Conservation (phyloP, 768 basidiomycete species). For the Wakefieldia striispora region DNA sequence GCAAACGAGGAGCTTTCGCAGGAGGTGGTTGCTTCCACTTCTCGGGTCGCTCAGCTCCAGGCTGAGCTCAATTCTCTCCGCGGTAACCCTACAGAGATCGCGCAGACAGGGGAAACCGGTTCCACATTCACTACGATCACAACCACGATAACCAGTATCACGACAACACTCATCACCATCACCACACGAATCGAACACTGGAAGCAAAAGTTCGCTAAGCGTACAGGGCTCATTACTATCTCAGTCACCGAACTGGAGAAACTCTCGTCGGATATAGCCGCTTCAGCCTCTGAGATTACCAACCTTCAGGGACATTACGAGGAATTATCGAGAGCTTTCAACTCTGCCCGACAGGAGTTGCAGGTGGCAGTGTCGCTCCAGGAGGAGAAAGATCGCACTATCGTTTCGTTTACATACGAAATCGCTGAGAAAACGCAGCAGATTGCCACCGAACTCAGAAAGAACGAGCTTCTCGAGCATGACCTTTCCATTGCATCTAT, state of each 20-base stretch:
- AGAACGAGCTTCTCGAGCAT: too few relatives aligned
- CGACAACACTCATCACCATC: neutral
- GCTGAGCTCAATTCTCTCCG: neutral
- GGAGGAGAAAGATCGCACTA: neutral
- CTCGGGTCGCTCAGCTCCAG: constrained; percentile 1
- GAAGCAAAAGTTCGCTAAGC: neutral
- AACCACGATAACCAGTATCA: neutral
- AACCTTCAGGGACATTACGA: constrained; percentile 1
- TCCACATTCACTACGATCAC: neutral
- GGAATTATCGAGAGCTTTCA: neutral
- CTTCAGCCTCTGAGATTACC: neutral
- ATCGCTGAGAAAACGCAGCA: neutral
- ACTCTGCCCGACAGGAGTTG: neutral
- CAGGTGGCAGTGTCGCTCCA: neutral
- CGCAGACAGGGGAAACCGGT: neutral
- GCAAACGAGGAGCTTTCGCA: neutral
- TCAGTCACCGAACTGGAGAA: constrained; percentile 5
- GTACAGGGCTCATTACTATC: neutral
- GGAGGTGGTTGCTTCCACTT: neutral
- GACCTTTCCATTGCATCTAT: too few relatives aligned
- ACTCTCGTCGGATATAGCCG: constrained; percentile 1
- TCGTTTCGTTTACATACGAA: neutral
- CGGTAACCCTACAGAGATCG: too few relatives aligned
- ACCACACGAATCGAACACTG: neutral
- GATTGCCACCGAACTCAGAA: neutral